Evolutionary conservation across 257 asterid genomes (phyloP), one percentile per base, ranked within the genome.

Genomic region (Nyctanthes arbortristis): DNA sequence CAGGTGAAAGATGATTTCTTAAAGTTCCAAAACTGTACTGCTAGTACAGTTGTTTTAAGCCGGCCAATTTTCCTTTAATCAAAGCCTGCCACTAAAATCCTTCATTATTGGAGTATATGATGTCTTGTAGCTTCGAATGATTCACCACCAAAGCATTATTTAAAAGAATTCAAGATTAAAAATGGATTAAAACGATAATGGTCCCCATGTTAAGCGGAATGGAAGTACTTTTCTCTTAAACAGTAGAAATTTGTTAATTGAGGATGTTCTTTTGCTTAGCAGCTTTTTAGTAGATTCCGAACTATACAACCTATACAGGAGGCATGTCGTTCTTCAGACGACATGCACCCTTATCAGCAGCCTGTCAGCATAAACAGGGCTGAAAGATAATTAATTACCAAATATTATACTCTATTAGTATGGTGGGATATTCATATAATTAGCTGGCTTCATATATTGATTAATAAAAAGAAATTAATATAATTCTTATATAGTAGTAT

Each of bases 271-370:
- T 36, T 14, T 61, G 52, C 62, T 61, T 2, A 64, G 33, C 65
- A 75, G 65, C 68, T 39, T 64, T 64, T 18, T 72, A 63, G 73
- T 73, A 61, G 78, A 66, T 73, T 85, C 76, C 36, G 28, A 56
- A 69, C n/a, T n/a, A n/a, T 79, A 54, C 75, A 81, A 70, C 85
- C 83, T 86, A 39, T 68, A 77, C 77, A 75, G 87, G 86, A 78
- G 90, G 90, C 90, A 88, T 89, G 96, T 87, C 83, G 70, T 78
- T 73, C 78, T 76, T 79, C 64, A 25, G 20, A 84, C 61, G 87
- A 82, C 96, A 89, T 89, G 95, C 84, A 89, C 87, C 96, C 91
- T 82, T 32, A 65, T 65, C 33, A 20, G 82, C 24, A 72, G 76
- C 78, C 81, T 81, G 75, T 75, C 87, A 75, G 69, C 36, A 43